These are phyloP conservation scores for Rubia yunnanensis DNA, from an alignment of 257 asterid genomes.

Conservation along the genomic window DNA sequence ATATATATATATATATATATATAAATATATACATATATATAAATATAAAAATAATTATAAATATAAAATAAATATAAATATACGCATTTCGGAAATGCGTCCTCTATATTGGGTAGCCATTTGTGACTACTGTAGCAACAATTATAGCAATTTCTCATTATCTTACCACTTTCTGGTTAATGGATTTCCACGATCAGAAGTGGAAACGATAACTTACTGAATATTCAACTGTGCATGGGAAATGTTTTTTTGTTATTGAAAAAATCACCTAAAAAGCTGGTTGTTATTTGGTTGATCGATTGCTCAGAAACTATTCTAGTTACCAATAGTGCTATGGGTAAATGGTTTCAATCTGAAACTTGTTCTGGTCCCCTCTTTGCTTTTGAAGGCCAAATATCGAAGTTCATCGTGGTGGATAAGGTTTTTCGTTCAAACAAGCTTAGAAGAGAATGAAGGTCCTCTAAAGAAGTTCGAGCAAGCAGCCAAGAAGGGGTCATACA, in stretches of 20 bases:
- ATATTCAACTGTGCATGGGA: too few species aligned
- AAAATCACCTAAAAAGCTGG: background rate
- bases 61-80: too few species aligned
- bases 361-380: background rate
- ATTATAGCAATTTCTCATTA: too few species aligned
- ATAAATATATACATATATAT: too few species aligned
- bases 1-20: too few species aligned
- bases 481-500: constrained; percentile 46
- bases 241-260: background rate
- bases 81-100: too few species aligned
- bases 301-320: background rate
- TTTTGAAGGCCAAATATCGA: constrained; percentile 66
- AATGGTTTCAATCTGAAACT: background rate
- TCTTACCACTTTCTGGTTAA: background rate
- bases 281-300: background rate
- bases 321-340: background rate
- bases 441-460: constrained; percentile 71
- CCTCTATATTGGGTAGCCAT: too few species aligned
- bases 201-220: too few species aligned
- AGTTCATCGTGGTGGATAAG: constrained; percentile 85
- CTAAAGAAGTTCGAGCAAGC: constrained; percentile 75
- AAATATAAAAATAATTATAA: too few species aligned
- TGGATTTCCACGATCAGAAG: too few species aligned
- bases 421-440: constrained; percentile 56
- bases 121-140: too few species aligned